Conservation (phyloP, 805 yeast species). For the Metschnikowia sp. region DNA sequence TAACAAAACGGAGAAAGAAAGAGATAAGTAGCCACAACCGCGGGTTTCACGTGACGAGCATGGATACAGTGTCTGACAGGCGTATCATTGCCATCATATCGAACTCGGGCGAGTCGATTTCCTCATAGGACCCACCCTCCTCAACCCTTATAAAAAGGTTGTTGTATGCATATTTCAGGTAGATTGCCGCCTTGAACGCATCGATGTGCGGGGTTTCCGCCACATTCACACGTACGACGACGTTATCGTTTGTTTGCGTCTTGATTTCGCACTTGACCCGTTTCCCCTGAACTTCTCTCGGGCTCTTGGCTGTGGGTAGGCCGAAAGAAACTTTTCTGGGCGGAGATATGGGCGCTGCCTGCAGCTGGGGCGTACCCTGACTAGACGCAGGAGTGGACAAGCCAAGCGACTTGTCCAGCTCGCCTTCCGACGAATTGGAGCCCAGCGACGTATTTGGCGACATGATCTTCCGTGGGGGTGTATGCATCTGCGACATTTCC, state of each 20-base stretch:
- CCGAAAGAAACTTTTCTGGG: not conserved
- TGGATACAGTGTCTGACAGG: conserved; percentile 20
- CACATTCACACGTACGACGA: conserved; percentile 26
- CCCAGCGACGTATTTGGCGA: not conserved
- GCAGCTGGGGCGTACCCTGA: not conserved
- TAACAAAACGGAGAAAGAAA: not conserved
- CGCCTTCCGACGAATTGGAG: not conserved
- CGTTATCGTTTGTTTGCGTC: conserved; percentile 24
- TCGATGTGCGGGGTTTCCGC: conserved; percentile 5
- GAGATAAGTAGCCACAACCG: too few species aligned
- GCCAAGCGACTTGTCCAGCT: not conserved
- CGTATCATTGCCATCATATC: conserved; percentile 20
- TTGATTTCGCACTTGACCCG: conserved; percentile 26
- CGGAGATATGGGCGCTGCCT: not conserved
- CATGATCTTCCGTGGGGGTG: not conserved
- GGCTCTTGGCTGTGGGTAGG: conserved; percentile 1
- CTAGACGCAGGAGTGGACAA: not conserved
- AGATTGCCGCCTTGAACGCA: conserved; percentile 25
- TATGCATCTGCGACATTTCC: not conserved
- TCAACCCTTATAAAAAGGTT: conserved; percentile 27
- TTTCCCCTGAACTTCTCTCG: not conserved
- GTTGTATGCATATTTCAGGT: conserved; percentile 23
- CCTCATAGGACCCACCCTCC: conserved; percentile 22
- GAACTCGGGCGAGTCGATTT: conserved; percentile 26
- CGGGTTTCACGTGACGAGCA: conserved; percentile 17